Evolutionary conservation across 148 eudicot genomes (phyloP), one percentile per base, ranked within the genome.

Genomic region (Euryodendron excelsum): DNA sequence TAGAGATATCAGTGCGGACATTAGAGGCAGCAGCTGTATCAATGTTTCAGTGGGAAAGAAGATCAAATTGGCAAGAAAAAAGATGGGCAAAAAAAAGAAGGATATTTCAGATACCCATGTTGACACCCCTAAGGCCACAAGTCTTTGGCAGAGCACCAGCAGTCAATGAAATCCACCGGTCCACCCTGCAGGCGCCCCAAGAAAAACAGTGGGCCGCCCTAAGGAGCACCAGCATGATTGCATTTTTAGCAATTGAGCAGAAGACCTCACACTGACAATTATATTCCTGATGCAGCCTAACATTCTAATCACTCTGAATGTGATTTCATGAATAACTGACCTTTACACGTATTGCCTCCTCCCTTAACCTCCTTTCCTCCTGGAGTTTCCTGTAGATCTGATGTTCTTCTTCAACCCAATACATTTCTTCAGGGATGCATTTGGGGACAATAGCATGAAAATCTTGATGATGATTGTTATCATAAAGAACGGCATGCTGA

Each of bases 361-460:
- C 94, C 75, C 81, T 90, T 73, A 76, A 37, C 84, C 87, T 86
- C 89, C 99, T 87, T 73, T 89, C 99, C 80, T 85, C 85, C 80
- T 88, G 95, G 71, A 96, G 96, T 81, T 80, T 92, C 80, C 72
- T 80, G 82, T 84, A 93, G 74, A 96, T 84, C 73, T 75, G 71
- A 44, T 89, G 80, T 77, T 96, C 99, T 90, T 92, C 97, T 86
- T 89, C 93, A 58, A 82, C 90, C 99, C 99, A 96, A 80, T 86
- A 92, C 30, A 76, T 74, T 55, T 93, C 97, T 21, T 82, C 83
- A 63, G 89, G 91, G 28, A 87, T 59, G 52, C 89, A 44, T 77
- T 81, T 82, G 60, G 97, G 94, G 60, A 92, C 93, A 87, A 91
- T 79, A 67, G 90, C 94, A 84, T 93, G 99, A 78, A 89, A 96